Evolutionary conservation across 345 rosid species (phyloP), one percentile per base, ranked within the genome.

Genomic region (Orychophragmus violaceus): DNA sequence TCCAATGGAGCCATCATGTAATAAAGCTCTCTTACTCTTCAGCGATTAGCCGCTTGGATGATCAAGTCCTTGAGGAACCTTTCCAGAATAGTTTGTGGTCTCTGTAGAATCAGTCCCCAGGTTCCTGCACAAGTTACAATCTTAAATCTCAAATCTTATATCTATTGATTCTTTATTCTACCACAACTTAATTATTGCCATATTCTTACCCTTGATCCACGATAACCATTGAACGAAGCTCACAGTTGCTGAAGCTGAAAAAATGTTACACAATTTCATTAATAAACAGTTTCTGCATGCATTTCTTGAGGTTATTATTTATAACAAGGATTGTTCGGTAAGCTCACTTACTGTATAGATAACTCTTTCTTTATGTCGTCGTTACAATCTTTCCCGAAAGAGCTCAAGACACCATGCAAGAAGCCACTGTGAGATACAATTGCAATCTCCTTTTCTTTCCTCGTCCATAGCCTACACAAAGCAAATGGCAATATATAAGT

Each of bases 391-490:
- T 75, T 79, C 37, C 88, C 93, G 5, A 81, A 91, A 44, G 80
- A 76, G 68, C 80, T 81, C 49, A 91, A 66, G 6, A 77, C 64
- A 12, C 85, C 88, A 14, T 66, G 80, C 68, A 91, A 77, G 81
- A 88, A 86, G 23, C 83, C 85, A 49, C 96, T 80, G 67, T 91
- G 97, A 54, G 86, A 80, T 65, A 91, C 97, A 70, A 86, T 68
- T 7, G 90, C 96, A 13, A 91, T 91, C 86, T 88, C 94, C 59
- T 78, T 88, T 71, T 91, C 97, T 53, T 82, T 77, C 36, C 90
- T 81, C 0, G 85, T 82, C 91, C 87, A 84, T 72, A 91, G 64
- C 97, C 97, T 91, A 45, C 46, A 62, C 67, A 66, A 32, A 53
- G 5, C 28, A 37, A 33, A 52, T 51, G 5, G 3, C 16, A n/a